Evolutionary conservation across 1,139 yeast species (phyloP), one percentile per base, ranked within the genome.

Genomic region (Suhomyces ambrosiae): DNA sequence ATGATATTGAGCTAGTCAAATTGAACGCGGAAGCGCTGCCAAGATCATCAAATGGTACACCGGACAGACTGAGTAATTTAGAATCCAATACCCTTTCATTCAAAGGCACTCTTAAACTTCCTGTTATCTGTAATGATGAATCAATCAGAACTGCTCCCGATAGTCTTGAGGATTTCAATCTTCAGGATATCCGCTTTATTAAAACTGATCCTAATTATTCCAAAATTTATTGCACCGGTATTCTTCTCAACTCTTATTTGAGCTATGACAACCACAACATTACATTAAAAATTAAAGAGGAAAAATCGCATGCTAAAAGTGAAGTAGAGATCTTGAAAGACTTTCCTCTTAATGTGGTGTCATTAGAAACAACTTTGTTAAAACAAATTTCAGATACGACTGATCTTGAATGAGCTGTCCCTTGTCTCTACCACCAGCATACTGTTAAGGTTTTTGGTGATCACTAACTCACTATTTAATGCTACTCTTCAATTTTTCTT

Each of bases 301-400:
- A 23, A 13, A 28, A 32, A 9, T 17, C 25, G 4, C 22, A 10
- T 7, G 17, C 23, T 4, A 6, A 7, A 10, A 33, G 13, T 11
- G 45, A 39, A 22, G 15, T 27, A 13, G 64, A 57, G 15, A 40
- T 61, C 12, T 44, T 63, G 18, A 61, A 54, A 38, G 68, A 63
- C 38, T 62, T 65, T 40, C 73, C 73, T 1, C 54, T 66, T 35
- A 36, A 29, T 11, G 42, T 53, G 14, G 60, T 63, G 25, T 63
- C 70, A 0, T 52, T 63, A 35, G 68, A 65, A 42, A 60, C 66
- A 2, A 63, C 68, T 2, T 46, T 63, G 9, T 44, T 61, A 32
- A 49, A 50, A 22, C 50, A 37, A 21, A 15, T 30, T 2, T 12
- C 10, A 10, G 21, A 28, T 3, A 3, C 25, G 6, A 17, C 9